phyloP scores from a whole-genome alignment of 176 grass and related monocot species.

The Triticum dicoccoides region DNA sequence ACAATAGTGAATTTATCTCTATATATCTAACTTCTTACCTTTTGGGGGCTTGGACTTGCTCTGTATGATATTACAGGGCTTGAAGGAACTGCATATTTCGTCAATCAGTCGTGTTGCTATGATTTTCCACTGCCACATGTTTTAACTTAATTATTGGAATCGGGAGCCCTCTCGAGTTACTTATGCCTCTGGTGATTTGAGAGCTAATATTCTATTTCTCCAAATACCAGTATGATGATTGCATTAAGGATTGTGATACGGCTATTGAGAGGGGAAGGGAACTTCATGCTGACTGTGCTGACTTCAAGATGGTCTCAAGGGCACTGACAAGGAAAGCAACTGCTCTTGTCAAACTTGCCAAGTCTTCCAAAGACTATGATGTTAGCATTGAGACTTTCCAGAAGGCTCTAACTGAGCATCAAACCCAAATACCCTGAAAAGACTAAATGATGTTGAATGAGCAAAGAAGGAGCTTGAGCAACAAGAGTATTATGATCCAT shows the following conservation, averaged over 20 bases:
- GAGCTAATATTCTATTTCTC: too few species aligned
- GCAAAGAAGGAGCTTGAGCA: conserved; percentile 91
- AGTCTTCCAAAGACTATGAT: conserved; percentile 83
- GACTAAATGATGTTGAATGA: conserved; percentile 77
- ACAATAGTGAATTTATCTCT: too few species aligned
- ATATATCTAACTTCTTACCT: too few species aligned
- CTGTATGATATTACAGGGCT: too few species aligned
- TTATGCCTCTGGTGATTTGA: too few species aligned
- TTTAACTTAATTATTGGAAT: too few species aligned
- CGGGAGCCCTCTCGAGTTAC: too few species aligned
- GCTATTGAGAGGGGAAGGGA: conserved; percentile 94
- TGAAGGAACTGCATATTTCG: too few species aligned
- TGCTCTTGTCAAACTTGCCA: conserved; percentile 78
- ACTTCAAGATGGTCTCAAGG: conserved; percentile 92
- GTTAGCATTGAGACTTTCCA: conserved; percentile 53
- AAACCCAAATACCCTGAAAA: conserved; percentile 86
- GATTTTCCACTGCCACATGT: too few species aligned
- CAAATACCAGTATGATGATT: conserved; percentile 69
- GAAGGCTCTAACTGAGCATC: conserved; percentile 49
- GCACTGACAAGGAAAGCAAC: conserved; percentile 97
- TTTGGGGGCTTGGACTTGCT: too few species aligned
- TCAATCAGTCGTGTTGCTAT: too few species aligned
- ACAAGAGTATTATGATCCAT: conserved; percentile 73
- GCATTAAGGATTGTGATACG: conserved; percentile 89
- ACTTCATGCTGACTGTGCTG: conserved; percentile 45